Evolutionary conservation across 2,329 filamentous ascomycete genomes (phyloP).

Genomic region (Penicillium polonicum): DNA sequence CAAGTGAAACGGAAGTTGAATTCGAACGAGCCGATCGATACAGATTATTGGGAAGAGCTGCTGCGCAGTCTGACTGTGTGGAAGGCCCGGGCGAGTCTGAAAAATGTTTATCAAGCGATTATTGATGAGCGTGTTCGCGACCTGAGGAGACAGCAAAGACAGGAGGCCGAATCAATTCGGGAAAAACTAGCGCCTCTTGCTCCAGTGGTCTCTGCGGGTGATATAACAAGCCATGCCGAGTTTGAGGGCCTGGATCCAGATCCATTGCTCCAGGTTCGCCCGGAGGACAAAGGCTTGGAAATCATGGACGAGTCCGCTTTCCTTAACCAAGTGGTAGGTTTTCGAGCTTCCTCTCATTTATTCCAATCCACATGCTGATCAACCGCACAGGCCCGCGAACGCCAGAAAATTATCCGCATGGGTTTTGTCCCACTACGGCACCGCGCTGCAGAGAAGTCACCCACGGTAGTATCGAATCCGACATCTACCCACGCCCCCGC

Average conservation of each 20-base stretch:
- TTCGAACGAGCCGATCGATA: conserved; percentile 89
- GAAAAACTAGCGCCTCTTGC: conserved; percentile 55
- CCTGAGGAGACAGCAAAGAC: conserved; percentile 65
- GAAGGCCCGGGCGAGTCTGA: conserved; percentile 86
- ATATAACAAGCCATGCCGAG: conserved; percentile 32
- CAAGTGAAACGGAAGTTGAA: conserved; percentile 84
- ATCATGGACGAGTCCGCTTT: conserved; percentile 60
- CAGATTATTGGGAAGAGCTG: conserved; percentile 96
- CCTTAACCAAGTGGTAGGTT: conserved; percentile 55
- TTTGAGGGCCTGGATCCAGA: conserved; percentile 61
- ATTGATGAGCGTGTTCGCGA: conserved; percentile 66
- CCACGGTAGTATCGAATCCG: conserved; percentile 33
- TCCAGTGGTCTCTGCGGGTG: conserved; percentile 28
- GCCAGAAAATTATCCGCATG: conserved; percentile 61
- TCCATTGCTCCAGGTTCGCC: conserved; percentile 61
- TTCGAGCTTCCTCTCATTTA: neutral
- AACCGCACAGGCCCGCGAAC: conserved; percentile 49
- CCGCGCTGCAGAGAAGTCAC: conserved; percentile 36
- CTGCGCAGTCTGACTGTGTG: conserved; percentile 80
- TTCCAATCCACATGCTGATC: conserved; percentile 12
- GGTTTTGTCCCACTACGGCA: conserved; percentile 66
- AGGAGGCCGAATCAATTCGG: conserved; percentile 60
- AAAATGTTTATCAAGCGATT: conserved; percentile 73
- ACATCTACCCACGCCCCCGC: conserved; percentile 44
- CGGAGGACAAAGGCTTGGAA: conserved; percentile 62